phyloP scores from a whole-genome alignment of 345 rosid species.

The Combretum micranthum region DNA sequence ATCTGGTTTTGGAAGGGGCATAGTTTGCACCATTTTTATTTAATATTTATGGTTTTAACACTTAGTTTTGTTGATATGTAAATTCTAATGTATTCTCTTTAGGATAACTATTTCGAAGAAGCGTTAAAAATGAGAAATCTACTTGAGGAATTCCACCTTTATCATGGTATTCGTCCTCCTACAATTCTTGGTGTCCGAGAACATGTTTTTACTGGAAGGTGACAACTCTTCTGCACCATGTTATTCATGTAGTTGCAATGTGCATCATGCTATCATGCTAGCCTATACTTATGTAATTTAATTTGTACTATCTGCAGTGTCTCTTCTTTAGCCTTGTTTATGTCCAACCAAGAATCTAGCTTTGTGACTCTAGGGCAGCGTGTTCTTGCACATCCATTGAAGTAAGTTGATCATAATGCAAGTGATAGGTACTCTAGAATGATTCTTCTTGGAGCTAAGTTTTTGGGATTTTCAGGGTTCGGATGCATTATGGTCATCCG shows the following conservation, averaged over 20 bases:
- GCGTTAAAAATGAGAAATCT: constrained; percentile 98
- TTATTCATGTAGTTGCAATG: constrained; percentile 2
- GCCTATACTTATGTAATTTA: constrained; percentile 5
- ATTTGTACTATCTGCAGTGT: constrained; percentile 54
- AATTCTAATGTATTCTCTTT: constrained; percentile 2
- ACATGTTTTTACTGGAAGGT: constrained; percentile 97
- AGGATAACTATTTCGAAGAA: constrained; percentile 99
- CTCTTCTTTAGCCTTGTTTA: constrained; percentile 89
- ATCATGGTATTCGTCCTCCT: constrained; percentile 86
- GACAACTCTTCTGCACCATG: constrained; percentile 5
- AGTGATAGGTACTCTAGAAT: background rate
- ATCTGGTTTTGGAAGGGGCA: no score
- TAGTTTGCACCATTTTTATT: no score
- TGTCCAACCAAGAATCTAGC: constrained; percentile 95
- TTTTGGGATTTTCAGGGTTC: constrained; percentile 47
- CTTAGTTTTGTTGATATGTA: background rate
- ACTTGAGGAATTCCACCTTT: constrained; percentile 73
- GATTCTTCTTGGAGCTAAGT: background rate
- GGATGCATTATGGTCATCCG: constrained; percentile 99
- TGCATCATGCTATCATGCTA: background rate
- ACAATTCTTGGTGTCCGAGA: constrained; percentile 99
- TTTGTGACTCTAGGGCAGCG: constrained; percentile 97
- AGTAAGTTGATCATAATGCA: constrained; percentile 42
- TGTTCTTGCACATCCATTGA: constrained; percentile 87
- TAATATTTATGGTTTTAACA: background rate